Conservation (phyloP, 148 eudicot species). For the Camellia sinensis region DNA sequence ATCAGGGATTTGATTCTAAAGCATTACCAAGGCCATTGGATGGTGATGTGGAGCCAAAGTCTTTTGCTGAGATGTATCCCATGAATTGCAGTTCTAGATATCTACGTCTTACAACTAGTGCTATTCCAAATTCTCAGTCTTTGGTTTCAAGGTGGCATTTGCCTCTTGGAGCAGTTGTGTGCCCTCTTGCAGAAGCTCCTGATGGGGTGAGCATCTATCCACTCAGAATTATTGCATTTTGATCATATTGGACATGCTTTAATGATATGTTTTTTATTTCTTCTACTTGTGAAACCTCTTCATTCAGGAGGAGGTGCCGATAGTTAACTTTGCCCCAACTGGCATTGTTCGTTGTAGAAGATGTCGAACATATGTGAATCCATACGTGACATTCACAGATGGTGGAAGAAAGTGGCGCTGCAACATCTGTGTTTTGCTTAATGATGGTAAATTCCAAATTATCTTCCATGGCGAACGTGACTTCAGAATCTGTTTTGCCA, state of each 20-base stretch:
- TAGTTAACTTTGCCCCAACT: constrained; percentile 78
- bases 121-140: constrained; percentile 85
- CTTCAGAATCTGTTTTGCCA: background rate
- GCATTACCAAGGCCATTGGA: constrained; percentile 84
- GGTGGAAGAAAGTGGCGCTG: constrained; percentile 98
- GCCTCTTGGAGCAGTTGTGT: constrained; percentile 96
- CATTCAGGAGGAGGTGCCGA: constrained; percentile 91
- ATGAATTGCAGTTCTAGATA: constrained; percentile 74
- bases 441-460: constrained; percentile 64
- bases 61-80: constrained; percentile 53
- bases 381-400: constrained; percentile 80
- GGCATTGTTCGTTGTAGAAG: constrained; percentile 98
- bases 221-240: constrained; percentile 5
- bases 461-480: no score
- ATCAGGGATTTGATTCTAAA: constrained; percentile 70
- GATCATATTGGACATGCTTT: constrained; percentile 10
- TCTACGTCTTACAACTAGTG: constrained; percentile 77
- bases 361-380: constrained; percentile 95
- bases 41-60: constrained; percentile 70
- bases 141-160: constrained; percentile 95
- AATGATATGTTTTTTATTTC: constrained; percentile 13
- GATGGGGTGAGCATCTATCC: constrained; percentile 63
- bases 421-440: constrained; percentile 86
- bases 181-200: constrained; percentile 96
- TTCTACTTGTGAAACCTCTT: constrained; percentile 14